A percentile compares a stretch with the other conserved stretches of the same genome.
Conservation (phyloP, 2,329 filamentous ascomycete species). For the Fusarium poae region DNA sequence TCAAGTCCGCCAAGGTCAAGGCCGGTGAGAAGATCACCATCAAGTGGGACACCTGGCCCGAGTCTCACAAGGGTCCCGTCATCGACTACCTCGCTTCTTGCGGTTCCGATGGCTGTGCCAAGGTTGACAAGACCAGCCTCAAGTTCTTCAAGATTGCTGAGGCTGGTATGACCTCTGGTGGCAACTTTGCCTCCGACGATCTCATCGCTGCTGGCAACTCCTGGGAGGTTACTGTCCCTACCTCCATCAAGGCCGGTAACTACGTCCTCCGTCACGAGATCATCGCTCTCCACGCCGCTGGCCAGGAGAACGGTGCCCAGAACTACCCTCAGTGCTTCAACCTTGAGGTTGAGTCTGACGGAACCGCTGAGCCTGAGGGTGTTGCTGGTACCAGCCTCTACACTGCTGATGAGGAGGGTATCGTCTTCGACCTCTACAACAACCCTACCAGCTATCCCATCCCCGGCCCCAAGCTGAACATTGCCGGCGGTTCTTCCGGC, state of each 20-base stretch:
- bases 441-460: constrained; percentile 47
- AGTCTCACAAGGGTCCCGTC: constrained; percentile 65
- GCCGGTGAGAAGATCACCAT: constrained; percentile 57
- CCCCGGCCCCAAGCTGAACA: constrained; percentile 47
- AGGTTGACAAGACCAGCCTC: constrained; percentile 65
- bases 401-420: constrained; percentile 51
- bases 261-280: constrained; percentile 68
- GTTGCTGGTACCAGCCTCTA: constrained; percentile 52
- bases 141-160: constrained; percentile 76
- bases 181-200: constrained; percentile 54
- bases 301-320: constrained; percentile 62
- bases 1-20: constrained; percentile 53
- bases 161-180: constrained; percentile 59
- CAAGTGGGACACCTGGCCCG: constrained; percentile 60
- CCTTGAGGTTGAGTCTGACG: constrained; percentile 60
- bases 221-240: constrained; percentile 54
- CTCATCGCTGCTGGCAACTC: constrained; percentile 59
- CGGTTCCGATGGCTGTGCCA: constrained; percentile 64
- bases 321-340: constrained; percentile 67
- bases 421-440: constrained; percentile 53
- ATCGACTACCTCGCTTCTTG: constrained; percentile 74
- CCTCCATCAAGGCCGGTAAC: constrained; percentile 53
- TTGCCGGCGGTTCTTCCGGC: constrained; percentile 18
- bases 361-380: constrained; percentile 53
- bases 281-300: constrained; percentile 62